These are phyloP conservation scores for Geotrichum cucujoidarum DNA, from an alignment of 1,139 yeast genomes.

Conservation along the genomic window DNA sequence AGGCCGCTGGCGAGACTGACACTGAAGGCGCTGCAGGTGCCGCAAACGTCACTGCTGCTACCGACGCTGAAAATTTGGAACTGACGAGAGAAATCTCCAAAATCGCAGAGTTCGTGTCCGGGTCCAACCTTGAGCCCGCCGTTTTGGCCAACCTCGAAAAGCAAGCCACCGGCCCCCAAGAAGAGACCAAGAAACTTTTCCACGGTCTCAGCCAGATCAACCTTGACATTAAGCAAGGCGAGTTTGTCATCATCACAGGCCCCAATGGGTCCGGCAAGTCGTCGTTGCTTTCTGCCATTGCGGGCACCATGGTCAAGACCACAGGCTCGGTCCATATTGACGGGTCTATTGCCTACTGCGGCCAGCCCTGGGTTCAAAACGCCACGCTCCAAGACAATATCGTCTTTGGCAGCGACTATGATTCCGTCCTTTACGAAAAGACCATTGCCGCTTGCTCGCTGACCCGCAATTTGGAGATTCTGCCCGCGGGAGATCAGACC, in stretches of 20 bases:
- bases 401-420: constrained; percentile 58
- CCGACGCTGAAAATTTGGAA: constrained; percentile 19
- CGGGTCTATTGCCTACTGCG: constrained; percentile 41
- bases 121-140: constrained; percentile 33
- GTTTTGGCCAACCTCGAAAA: constrained; percentile 4
- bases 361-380: constrained; percentile 80
- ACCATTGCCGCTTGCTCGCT: constrained; percentile 65
- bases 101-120: constrained; percentile 26
- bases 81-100: constrained; percentile 30
- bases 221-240: constrained; percentile 49
- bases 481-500: constrained; percentile 79
- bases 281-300: constrained; percentile 55
- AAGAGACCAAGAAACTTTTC: constrained; percentile 29
- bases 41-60: constrained; percentile 4
- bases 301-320: constrained; percentile 54
- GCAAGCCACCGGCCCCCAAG: constrained; percentile 20
- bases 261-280: constrained; percentile 69
- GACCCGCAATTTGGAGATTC: constrained; percentile 57
- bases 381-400: constrained; percentile 75
- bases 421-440: constrained; percentile 49
- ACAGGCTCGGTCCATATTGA: constrained; percentile 45
- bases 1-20: constrained; percentile 37
- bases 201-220: constrained; percentile 46
- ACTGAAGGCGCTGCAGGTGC: constrained; percentile 23
- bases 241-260: constrained; percentile 66